Base-by-base conservation (phyloP, 441 rosid species). In the Populus hybrid region DNA sequence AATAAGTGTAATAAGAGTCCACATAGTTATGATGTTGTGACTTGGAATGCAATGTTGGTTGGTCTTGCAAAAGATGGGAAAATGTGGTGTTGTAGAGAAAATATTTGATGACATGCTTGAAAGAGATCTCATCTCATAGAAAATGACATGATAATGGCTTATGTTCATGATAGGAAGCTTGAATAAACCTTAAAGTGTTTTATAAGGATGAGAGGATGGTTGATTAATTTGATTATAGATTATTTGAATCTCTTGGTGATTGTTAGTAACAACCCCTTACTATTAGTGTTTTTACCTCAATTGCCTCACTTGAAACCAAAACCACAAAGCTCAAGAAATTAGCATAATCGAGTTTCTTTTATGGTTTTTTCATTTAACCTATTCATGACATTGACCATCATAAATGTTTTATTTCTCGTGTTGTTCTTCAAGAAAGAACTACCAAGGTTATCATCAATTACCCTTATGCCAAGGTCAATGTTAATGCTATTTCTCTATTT, bases 41-140 rank as follows among this genome's bases (percentile, higher is more conserved):
- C 88, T 30, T 89, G 92, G 91, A 92, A 88, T 72, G 28, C 87
- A 9, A 24, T 90, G 80, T 80, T 86, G 1, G 81, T 81, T 0
- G 85, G 83, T 0, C 85, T 88, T 26, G 84, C 81, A 0, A 89
- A 74, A 72, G 81, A 78, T 6, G 87, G 93, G 4, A 70, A 68
- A 38, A 69, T 90, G 4, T 6, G 72, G 34, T 61, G 46, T 11
- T 11, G 94, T 90, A 1, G 85, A 87, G 79, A 73, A 74, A 61
- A 36, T 87, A 88, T 92, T 92, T 73, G 90, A 89, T 46, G 78
- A 82, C 83, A 92, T 89, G 85, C 91, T 89, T 38, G 81, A 77
- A 4, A 86, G 86, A 82, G 90, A 90, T 71, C 81, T 89, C 7
- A 69, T 88, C 42, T 85, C 90, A 0, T 89, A 92, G 93, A 89